Percentiles rank a stretch among this genome's conserved stretches.
Conservation (phyloP, 192 early-diverging fungal species). For the Podila minutissima region DNA sequence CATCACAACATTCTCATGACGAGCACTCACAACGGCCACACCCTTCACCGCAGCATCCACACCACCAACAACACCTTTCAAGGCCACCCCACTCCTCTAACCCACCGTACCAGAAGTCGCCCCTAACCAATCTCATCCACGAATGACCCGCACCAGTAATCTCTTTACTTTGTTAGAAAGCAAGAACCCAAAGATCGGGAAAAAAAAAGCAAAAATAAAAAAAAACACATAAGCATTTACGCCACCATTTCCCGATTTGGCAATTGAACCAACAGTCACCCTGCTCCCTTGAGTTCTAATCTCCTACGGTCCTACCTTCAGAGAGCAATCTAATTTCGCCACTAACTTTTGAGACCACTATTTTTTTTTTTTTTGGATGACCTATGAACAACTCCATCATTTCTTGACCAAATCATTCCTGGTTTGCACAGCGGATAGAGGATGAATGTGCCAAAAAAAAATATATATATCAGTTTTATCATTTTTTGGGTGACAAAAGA, state of each 20-base stretch:
- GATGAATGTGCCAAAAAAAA: no score
- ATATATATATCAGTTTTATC: no score
- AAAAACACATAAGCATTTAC: neutral
- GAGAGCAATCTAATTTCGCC: no score
- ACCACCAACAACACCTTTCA: constrained; percentile 12
- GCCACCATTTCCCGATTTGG: neutral
- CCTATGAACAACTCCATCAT: no score
- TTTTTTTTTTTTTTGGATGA: no score
- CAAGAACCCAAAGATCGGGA: neutral
- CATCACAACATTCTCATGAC: neutral
- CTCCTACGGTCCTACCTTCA: no score
- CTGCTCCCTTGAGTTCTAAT: no score
- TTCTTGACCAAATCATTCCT: no score
- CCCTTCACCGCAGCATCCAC: constrained; percentile 2
- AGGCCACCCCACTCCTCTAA: constrained; percentile 8
- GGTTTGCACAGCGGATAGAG: no score
- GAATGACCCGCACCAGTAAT: neutral
- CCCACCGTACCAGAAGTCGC: constrained; percentile 11
- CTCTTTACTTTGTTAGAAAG: neutral
- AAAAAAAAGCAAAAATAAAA: neutral
- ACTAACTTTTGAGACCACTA: no score
- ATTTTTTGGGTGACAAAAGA: no score
- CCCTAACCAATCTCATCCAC: constrained; percentile 7
- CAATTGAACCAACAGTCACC: neutral
- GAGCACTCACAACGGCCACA: neutral